A percentile compares a stretch with the other conserved stretches of the same genome.
phyloP scores from a whole-genome alignment of 805 yeast genomes.

The Saccharomyces cerevisiae region DNA sequence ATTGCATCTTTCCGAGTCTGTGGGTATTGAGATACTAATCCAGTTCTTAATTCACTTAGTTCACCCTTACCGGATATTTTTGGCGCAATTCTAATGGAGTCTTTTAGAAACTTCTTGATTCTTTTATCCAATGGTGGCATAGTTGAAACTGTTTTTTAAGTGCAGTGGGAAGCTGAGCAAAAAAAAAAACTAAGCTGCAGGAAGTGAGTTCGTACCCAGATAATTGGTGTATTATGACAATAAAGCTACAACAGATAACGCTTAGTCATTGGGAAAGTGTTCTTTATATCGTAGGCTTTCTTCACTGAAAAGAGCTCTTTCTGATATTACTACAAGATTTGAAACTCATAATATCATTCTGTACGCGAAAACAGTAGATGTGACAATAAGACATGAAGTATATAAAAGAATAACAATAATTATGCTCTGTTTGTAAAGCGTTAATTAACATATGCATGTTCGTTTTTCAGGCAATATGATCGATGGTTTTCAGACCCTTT shows the following conservation, averaged over 20 bases:
- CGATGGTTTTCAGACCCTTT: neutral
- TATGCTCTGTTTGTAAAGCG: neutral
- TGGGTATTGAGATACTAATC: constrained; percentile 90
- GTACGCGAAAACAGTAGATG: neutral
- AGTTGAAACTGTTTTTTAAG: neutral
- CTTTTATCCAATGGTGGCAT: constrained; percentile 32
- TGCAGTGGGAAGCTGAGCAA: neutral
- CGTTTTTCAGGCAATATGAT: neutral
- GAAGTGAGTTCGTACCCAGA: neutral
- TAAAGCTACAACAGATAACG: neutral
- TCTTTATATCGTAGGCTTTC: neutral
- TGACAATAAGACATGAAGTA: neutral
- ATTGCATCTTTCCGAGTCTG: constrained; percentile 93
- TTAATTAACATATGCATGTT: neutral
- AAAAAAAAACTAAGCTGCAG: neutral
- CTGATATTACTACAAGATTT: neutral
- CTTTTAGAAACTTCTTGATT: constrained; percentile 29
- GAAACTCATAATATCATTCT: neutral
- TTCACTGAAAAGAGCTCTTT: neutral
- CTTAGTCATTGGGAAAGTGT: neutral
- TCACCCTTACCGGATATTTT: constrained; percentile 47
- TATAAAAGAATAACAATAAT: neutral
- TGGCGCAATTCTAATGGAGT: constrained; percentile 32
- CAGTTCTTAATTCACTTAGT: constrained; percentile 82
- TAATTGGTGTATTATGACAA: neutral